Percentiles rank a stretch among this genome's conserved stretches.
Conservation (phyloP, 768 basidiomycete species). For the Glaciozyma antarctica region DNA sequence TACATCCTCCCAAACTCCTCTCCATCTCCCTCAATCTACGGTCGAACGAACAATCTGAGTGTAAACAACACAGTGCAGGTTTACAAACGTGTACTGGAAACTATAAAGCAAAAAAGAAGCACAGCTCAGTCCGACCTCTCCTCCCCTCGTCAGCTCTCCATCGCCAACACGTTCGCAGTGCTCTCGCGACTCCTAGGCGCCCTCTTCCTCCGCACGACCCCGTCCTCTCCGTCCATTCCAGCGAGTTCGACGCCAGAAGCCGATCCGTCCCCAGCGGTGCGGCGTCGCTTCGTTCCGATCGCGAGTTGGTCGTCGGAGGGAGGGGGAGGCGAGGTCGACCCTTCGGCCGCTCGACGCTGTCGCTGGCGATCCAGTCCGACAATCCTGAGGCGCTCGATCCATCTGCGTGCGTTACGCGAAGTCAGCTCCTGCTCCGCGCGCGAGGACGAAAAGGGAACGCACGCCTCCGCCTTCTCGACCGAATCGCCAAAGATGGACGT, state of each 20-base stretch:
- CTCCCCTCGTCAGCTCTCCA: neutral
- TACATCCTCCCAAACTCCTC: too few species aligned
- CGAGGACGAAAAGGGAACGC: constrained; percentile 6
- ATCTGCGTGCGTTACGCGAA: constrained; percentile 44
- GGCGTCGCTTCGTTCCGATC: constrained; percentile 1
- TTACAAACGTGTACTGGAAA: too few species aligned
- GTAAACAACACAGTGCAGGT: too few species aligned
- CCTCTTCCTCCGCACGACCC: neutral
- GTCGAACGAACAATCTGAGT: too few species aligned
- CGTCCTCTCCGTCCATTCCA: neutral
- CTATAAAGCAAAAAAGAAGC: too few species aligned
- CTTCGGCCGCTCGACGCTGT: constrained; percentile 10
- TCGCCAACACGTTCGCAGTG: neutral
- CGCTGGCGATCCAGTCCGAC: constrained; percentile 61
- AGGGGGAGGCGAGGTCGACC: neutral
- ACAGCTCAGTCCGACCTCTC: neutral
- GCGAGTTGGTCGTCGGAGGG: constrained; percentile 10
- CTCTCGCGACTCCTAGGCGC: constrained; percentile 2
- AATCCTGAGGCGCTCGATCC: constrained; percentile 70
- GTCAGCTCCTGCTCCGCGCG: neutral
- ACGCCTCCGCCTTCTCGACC: constrained; percentile 78
- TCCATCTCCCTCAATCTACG: too few species aligned
- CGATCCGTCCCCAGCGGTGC: neutral
- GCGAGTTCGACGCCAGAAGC: neutral
- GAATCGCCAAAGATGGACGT: constrained; percentile 81